Conservation (phyloP, 495 filamentous ascomycete genomes). For the Xylona heveae region DNA sequence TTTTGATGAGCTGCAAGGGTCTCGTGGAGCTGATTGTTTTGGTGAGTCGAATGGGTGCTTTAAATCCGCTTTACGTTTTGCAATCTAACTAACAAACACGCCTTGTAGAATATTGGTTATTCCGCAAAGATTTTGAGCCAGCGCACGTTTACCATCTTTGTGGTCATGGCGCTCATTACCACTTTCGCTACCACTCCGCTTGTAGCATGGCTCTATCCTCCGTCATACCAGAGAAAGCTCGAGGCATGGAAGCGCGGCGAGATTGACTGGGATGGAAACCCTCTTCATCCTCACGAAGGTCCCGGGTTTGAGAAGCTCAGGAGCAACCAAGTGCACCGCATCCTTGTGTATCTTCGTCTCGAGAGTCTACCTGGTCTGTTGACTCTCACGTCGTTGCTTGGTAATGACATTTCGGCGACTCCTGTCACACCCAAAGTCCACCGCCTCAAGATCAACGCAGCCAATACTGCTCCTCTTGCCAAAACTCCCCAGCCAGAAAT, state of each 20-base stretch:
- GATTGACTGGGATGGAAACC: slow-evolving; percentile 78
- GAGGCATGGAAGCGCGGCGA: slow-evolving; percentile 81
- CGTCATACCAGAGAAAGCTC: slow-evolving; percentile 78
- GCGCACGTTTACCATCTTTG: slow-evolving; percentile 90
- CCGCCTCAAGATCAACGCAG: slow-evolving; percentile 16
- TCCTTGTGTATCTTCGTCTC: slow-evolving; percentile 56
- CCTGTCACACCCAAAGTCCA: slow-evolving; percentile 26
- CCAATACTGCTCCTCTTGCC: too few relatives aligned
- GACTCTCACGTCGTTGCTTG: slow-evolving; percentile 61
- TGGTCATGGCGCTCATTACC: slow-evolving; percentile 91
- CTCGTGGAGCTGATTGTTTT: slow-evolving; percentile 89
- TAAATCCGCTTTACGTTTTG: too few relatives aligned
- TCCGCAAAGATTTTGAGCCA: slow-evolving; percentile 76
- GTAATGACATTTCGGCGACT: slow-evolving; percentile 23
- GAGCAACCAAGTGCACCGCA: slow-evolving; percentile 22
- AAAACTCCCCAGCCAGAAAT: slow-evolving; percentile 6
- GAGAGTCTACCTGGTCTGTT: slow-evolving; percentile 78
- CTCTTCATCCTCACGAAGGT: slow-evolving; percentile 18
- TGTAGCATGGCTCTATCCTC: slow-evolving; percentile 57
- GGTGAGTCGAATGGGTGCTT: slow-evolving; percentile 35
- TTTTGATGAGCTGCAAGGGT: slow-evolving; percentile 95
- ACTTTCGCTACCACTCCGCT: slow-evolving; percentile 83
- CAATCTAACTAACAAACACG: slow-evolving; percentile 6
- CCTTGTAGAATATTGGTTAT: slow-evolving; percentile 73
- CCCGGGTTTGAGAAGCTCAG: slow-evolving; percentile 21